These are phyloP conservation scores for Botryotinia convoluta DNA, from an alignment of 2,329 filamentous ascomycete genomes.

Conservation along the genomic window DNA sequence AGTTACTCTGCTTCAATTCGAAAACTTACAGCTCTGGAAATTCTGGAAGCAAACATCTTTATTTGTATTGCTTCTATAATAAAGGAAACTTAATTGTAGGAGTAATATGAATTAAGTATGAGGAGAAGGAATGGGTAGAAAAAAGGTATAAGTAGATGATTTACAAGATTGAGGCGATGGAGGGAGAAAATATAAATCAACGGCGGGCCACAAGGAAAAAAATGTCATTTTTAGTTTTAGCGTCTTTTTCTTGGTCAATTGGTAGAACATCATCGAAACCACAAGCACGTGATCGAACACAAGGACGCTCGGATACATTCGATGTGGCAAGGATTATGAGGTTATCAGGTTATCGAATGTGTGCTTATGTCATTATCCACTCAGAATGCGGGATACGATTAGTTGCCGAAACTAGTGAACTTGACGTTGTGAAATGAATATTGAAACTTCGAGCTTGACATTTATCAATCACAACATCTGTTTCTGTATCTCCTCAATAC, in stretches of 20 bases:
- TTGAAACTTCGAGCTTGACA: not conserved
- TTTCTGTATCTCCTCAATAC: constrained; percentile 1
- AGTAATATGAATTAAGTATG: constrained; percentile 22
- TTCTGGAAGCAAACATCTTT: constrained; percentile 70
- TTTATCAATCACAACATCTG: not conserved
- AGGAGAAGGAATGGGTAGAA: constrained; percentile 23
- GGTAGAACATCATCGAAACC: constrained; percentile 20
- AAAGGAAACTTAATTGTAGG: constrained; percentile 23
- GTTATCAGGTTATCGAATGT: not conserved
- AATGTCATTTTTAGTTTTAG: constrained; percentile 19
- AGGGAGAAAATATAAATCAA: constrained; percentile 18
- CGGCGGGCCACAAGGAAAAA: constrained; percentile 13
- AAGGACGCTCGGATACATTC: not conserved
- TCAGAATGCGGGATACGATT: not conserved
- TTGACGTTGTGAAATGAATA: not conserved
- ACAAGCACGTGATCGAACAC: not conserved
- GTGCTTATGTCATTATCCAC: not conserved
- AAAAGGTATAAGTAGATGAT: constrained; percentile 10
- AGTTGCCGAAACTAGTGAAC: not conserved
- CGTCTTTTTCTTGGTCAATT: constrained; percentile 11
- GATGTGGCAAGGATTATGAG: not conserved
- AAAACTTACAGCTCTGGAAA: constrained; percentile 70
- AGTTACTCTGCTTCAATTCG: not conserved
- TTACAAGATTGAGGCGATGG: constrained; percentile 14
- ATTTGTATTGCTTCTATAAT: constrained; percentile 28